Evolutionary conservation across 1,284 basidiomycete species (phyloP).

Genomic region (Ceraceosorus bombacis): DNA sequence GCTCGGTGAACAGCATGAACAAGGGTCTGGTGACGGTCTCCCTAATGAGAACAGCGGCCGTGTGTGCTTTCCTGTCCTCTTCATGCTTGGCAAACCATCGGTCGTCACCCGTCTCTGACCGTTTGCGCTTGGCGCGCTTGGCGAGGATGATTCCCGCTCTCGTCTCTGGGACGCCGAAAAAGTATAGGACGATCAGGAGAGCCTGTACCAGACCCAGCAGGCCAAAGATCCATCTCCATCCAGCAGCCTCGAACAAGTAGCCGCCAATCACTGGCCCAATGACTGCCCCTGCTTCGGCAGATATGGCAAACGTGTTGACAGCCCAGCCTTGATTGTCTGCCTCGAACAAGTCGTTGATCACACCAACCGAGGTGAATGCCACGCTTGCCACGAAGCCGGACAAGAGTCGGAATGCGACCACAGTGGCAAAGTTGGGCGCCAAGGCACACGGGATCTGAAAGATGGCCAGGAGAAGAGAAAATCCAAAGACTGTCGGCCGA

Average conservation of each 20-base stretch:
- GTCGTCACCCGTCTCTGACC: constrained; percentile 46
- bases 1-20: constrained; percentile 60
- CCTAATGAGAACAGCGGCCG: constrained; percentile 57
- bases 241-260: constrained; percentile 19
- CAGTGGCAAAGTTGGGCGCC: constrained; percentile 21
- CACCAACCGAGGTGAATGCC: constrained; percentile 35
- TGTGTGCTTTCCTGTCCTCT: constrained; percentile 33
- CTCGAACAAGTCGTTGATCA: constrained; percentile 30
- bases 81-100: constrained; percentile 48
- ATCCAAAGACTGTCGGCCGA: constrained; percentile 20
- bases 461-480: constrained; percentile 15
- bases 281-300: constrained; percentile 27
- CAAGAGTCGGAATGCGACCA: constrained; percentile 33
- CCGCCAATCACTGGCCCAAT: constrained; percentile 28
- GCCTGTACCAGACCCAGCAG: constrained; percentile 27
- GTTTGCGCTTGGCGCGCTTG: constrained; percentile 40
- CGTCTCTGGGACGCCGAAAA: constrained; percentile 36
- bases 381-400: constrained; percentile 30
- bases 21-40: constrained; percentile 63
- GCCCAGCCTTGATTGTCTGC: constrained; percentile 33
- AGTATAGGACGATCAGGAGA: constrained; percentile 17
- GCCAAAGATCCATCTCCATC: constrained; percentile 39
- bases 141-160: constrained; percentile 43
- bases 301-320: constrained; percentile 31
- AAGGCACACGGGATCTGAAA: constrained; percentile 29